A percentile compares a stretch with the other conserved stretches of the same genome.
Evolutionary conservation across 2,329 filamentous ascomycete genomes (phyloP).

Genomic region (Cladosporium sp.): DNA sequence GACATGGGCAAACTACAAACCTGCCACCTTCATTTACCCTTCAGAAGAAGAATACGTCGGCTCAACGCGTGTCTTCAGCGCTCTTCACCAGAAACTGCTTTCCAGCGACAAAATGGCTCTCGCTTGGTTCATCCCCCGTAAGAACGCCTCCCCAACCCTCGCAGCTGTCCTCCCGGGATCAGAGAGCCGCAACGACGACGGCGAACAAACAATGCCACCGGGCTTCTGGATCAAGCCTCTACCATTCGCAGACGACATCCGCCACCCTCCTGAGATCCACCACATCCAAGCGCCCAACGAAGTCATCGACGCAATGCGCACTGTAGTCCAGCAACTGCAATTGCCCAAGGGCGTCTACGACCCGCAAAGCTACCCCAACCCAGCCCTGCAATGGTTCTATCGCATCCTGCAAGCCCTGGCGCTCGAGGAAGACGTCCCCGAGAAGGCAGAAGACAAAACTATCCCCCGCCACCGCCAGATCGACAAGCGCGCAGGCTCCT

Average conservation of each 20-base stretch:
- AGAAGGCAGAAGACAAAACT: constrained; percentile 74
- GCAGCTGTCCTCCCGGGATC: constrained; percentile 79
- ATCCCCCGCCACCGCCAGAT: constrained; percentile 84
- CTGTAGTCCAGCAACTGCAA: constrained; percentile 80
- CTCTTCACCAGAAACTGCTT: constrained; percentile 83
- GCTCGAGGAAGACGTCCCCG: constrained; percentile 85
- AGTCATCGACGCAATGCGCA: constrained; percentile 79
- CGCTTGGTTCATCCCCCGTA: constrained; percentile 84
- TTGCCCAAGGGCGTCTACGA: constrained; percentile 84
- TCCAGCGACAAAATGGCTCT: constrained; percentile 78
- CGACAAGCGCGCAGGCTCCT: constrained; percentile 79
- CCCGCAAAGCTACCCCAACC: constrained; percentile 82
- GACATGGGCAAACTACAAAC: constrained; percentile 81
- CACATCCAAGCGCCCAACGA: constrained; percentile 64
- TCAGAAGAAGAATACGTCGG: constrained; percentile 88
- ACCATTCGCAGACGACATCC: constrained; percentile 86
- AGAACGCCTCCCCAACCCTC: constrained; percentile 76
- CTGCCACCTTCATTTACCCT: constrained; percentile 90
- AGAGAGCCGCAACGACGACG: constrained; percentile 65
- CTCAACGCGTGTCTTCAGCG: constrained; percentile 89
- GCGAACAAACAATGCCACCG: constrained; percentile 71
- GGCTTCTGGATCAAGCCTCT: constrained; percentile 88
- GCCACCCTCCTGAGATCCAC: constrained; percentile 67
- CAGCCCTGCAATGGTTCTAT: constrained; percentile 92
- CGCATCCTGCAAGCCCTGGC: constrained; percentile 88